Evolutionary conservation across 352 stramenopile genomes (phyloP).

Genomic region (Phytophthora podocarpi): DNA sequence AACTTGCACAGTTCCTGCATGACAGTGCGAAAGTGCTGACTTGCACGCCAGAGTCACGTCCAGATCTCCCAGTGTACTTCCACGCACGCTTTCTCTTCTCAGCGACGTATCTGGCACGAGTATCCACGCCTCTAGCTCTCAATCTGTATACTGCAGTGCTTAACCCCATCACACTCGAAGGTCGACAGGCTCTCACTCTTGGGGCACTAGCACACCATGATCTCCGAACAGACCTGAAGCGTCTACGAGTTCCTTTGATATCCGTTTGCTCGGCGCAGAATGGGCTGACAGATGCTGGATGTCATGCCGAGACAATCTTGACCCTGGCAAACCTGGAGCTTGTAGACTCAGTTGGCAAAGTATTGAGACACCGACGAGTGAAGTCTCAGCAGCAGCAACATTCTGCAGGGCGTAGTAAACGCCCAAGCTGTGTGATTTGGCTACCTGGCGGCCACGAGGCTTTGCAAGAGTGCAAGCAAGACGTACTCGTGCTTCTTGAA

Average conservation of each 20-base stretch:
- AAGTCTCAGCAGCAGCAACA: conserved; percentile 22
- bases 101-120: conserved; percentile 87
- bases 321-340: conserved; percentile 51
- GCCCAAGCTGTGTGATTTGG: conserved; percentile 71
- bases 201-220: conserved; percentile 89
- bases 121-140: conserved; percentile 93
- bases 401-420: conserved; percentile 21
- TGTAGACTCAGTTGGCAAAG: conserved; percentile 85
- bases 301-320: conserved; percentile 83
- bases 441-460: conserved; percentile 93
- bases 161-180: conserved; percentile 93
- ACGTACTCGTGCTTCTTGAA: conserved; percentile 89
- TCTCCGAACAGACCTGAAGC: conserved; percentile 48
- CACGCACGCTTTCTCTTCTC: conserved; percentile 95
- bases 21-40: conserved; percentile 95
- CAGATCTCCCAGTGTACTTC: conserved; percentile 96
- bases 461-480: conserved; percentile 92
- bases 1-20: conserved; percentile 93
- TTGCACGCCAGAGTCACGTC: conserved; percentile 88
- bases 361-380: conserved; percentile 43
- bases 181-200: conserved; percentile 89
- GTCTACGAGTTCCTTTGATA: conserved; percentile 84
- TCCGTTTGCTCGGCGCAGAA: conserved; percentile 89
- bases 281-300: conserved; percentile 78
- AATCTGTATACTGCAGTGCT: conserved; percentile 96